Percentiles rank a stretch among this genome's conserved stretches.
phyloP scores from a whole-genome alignment of 2,329 filamentous ascomycete species.

The Zymoseptoria pseudotritici region DNA sequence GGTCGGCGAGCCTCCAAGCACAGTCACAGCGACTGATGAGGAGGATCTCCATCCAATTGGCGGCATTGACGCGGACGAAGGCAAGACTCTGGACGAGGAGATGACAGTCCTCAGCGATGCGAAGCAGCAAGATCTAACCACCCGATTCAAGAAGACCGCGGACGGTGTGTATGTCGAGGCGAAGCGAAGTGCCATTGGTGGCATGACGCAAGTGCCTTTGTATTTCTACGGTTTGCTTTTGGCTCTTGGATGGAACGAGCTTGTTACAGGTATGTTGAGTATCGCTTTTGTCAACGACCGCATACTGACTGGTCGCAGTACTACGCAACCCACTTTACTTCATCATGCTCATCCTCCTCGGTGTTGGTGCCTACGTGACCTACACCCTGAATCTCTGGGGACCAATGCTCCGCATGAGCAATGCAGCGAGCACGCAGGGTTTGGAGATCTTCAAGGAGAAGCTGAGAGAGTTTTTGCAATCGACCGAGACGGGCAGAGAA shows the following conservation, averaged over 20 bases:
- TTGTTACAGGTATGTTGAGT: constrained; percentile 85
- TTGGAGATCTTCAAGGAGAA: constrained; percentile 87
- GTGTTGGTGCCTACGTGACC: constrained; percentile 74
- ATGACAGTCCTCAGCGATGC: constrained; percentile 88
- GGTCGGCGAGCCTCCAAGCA: constrained; percentile 69
- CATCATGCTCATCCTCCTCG: constrained; percentile 72
- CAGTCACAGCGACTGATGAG: constrained; percentile 73
- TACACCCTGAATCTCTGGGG: constrained; percentile 93
- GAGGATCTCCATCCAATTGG: constrained; percentile 85
- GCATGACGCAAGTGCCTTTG: constrained; percentile 84
- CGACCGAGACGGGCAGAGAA: constrained; percentile 74
- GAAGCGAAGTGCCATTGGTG: constrained; percentile 91
- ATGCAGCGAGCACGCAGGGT: constrained; percentile 79
- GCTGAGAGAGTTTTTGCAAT: constrained; percentile 81
- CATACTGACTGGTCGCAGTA: too few species aligned
- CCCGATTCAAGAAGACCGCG: constrained; percentile 96
- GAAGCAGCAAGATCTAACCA: constrained; percentile 83
- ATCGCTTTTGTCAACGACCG: too few species aligned
- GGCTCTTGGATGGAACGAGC: constrained; percentile 97
- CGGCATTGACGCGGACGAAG: constrained; percentile 79
- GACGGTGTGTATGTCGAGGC: constrained; percentile 97
- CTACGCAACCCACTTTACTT: constrained; percentile 91
- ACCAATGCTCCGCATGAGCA: constrained; percentile 90
- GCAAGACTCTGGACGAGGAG: constrained; percentile 90
- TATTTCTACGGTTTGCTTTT: constrained; percentile 91